Evolutionary conservation across 1,284 basidiomycete genomes (phyloP), one percentile per base, ranked within the genome.

Genomic region (Vanrija sp.): DNA sequence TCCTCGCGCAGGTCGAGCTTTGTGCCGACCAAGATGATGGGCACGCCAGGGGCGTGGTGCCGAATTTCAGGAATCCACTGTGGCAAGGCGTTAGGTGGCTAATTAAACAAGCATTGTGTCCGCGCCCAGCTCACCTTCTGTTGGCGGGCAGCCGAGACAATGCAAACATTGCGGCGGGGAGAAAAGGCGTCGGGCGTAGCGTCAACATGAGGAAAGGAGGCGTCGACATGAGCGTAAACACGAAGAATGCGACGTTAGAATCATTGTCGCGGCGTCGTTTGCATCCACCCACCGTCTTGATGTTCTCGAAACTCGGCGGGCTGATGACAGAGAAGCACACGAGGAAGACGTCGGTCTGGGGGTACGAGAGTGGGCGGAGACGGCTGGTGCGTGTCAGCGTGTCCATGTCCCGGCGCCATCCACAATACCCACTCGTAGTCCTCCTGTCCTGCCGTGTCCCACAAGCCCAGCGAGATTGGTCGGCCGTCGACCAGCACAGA

Each of bases 261-360:
- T 12, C 4, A 4, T 14, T 4, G 9, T 14, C 31, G 15, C 31
- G 12, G 12, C 12, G 9, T 31, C n/a, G 20, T 14, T 24, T 15
- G 8, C 15, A 31, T 31, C 31, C 16, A 61, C 58, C 36, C 31
- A 67, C 62, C 36, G 71, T 72, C 36, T 63, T 61, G 59, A 74
- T 68, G 57, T 73, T 98, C 79, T 98, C 95, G 72, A 93, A 98
- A 77, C 87, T 90, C 24, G 96, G 91, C 31, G 96, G 96, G 69
- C 87, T 90, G 72, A 97, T 93, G 60, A 98, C 84, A 43, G 93
- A 96, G 81, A 98, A 98, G 77, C 96, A 98, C 74, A 98, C 95
- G 75, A 99, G 82, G 80, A 99, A 98, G 45, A 99, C 93, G 75
- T 99, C 96, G 48, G 96, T 98, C 78, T 98, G 96, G 12, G 96